Evolutionary conservation across 2,329 filamentous ascomycete genomes (phyloP).

Genomic region (Parafenestella ontariensis): DNA sequence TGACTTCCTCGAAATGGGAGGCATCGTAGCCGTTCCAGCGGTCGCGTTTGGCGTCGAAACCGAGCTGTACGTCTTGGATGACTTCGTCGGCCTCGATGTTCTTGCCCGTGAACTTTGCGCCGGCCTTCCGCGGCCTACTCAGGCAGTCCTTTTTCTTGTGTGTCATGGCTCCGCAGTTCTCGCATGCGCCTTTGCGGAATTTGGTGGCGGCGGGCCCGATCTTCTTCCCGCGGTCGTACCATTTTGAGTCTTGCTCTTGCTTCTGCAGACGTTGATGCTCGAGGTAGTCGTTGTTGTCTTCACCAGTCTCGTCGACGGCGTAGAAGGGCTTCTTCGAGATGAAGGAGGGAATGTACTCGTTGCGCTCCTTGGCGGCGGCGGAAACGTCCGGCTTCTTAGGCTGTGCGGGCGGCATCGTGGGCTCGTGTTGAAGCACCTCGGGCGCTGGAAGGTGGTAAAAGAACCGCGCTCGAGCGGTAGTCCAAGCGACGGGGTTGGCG

Average conservation of each 20-base stretch:
- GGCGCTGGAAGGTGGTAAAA: background rate
- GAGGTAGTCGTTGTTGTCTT: conserved; percentile 80
- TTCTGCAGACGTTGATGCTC: conserved; percentile 91
- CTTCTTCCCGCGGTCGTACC: conserved; percentile 91
- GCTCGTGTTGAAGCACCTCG: conserved; percentile 1
- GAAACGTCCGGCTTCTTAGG: conserved; percentile 60
- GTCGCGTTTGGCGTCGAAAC: conserved; percentile 97
- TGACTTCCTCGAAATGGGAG: conserved; percentile 82
- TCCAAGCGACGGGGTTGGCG: conserved; percentile 14
- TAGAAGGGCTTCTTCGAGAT: conserved; percentile 99
- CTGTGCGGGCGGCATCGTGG: conserved; percentile 56
- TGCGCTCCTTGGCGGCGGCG: conserved; percentile 79
- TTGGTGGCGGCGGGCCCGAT: conserved; percentile 89
- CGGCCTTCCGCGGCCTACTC: conserved; percentile 83
- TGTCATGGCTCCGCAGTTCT: conserved; percentile 97
- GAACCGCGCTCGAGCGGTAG: conserved; percentile 7
- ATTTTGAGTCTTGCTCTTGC: conserved; percentile 74
- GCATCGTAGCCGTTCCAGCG: conserved; percentile 98
- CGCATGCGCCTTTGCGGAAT: conserved; percentile 96
- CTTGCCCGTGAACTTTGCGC: conserved; percentile 89
- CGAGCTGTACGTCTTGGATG: conserved; percentile 82
- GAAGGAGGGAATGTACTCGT: conserved; percentile 97
- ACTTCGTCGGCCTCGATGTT: conserved; percentile 94
- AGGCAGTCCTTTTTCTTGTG: conserved; percentile 96
- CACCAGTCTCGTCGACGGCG: conserved; percentile 75